Conservation (phyloP, 306 rosid species). For the Vachellia collinsii region DNA sequence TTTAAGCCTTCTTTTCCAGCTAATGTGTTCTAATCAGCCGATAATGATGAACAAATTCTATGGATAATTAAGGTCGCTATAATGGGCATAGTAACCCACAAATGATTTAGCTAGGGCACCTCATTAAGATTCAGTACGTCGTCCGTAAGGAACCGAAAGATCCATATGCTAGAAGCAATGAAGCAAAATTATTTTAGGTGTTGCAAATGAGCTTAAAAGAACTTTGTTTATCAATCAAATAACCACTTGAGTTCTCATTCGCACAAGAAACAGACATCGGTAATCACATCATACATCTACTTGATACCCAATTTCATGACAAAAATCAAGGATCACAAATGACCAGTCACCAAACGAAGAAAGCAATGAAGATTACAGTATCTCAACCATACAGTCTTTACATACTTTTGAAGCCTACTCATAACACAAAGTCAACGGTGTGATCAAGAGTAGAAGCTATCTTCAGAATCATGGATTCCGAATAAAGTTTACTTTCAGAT, state of each 20-base stretch:
- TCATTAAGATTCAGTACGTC: neutral
- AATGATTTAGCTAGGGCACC: conserved; percentile 30
- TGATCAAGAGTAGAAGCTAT: conserved; percentile 25
- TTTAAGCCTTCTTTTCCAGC: neutral
- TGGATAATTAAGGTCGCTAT: neutral
- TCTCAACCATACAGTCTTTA: neutral
- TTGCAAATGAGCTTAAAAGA: neutral
- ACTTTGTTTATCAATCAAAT: conserved; percentile 12
- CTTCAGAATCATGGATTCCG: conserved; percentile 18
- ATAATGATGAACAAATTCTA: neutral
- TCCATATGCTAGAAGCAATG: conserved; percentile 2
- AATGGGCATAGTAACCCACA: neutral
- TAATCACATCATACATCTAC: conserved; percentile 12
- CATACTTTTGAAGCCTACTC: neutral
- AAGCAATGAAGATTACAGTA: neutral
- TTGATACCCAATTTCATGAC: conserved; percentile 6
- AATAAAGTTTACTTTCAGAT: conserved; percentile 13
- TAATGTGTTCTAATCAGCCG: neutral
- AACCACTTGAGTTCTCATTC: conserved; percentile 28
- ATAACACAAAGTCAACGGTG: conserved; percentile 1
- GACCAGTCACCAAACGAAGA: conserved; percentile 11
- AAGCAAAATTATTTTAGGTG: neutral
- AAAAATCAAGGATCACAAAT: neutral
- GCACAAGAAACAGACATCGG: conserved; percentile 23
- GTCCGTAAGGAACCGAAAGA: neutral